A percentile compares a stretch with the other conserved stretches of the same genome.
Evolutionary conservation across 345 rosid genomes (phyloP).

Genomic region (Litchi chinensis): DNA sequence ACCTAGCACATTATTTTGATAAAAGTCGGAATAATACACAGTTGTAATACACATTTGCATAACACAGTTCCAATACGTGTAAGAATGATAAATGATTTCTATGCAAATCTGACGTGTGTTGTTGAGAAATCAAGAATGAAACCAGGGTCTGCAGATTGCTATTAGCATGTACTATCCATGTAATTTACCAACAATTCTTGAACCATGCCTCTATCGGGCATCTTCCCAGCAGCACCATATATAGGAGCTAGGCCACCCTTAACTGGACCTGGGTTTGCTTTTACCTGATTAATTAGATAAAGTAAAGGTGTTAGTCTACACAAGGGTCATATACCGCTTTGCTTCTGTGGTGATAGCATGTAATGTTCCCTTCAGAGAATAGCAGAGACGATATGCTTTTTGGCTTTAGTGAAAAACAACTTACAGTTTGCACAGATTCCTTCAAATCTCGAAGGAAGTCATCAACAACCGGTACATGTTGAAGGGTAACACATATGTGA

Average conservation of each 20-base stretch:
- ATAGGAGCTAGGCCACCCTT: constrained; percentile 87
- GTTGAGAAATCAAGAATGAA: constrained; percentile 11
- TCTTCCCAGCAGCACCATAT: constrained; percentile 92
- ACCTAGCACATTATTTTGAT: background rate
- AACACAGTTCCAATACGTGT: background rate
- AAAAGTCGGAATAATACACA: background rate
- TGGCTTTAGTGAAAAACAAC: constrained; percentile 27
- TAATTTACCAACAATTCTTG: constrained; percentile 71
- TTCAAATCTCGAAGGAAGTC: constrained; percentile 67
- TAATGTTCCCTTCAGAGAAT: background rate
- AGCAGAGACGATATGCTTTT: background rate
- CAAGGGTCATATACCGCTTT: background rate
- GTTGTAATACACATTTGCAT: too few relatives aligned
- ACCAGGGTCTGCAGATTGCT: background rate
- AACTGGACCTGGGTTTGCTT: constrained; percentile 80
- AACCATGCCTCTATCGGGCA: constrained; percentile 89
- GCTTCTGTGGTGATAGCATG: background rate
- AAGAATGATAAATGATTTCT: background rate
- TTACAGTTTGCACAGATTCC: constrained; percentile 77
- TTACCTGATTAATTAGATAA: constrained; percentile 50
- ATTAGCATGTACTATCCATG: constrained; percentile 83
- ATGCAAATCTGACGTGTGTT: background rate
- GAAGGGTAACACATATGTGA: constrained; percentile 87
- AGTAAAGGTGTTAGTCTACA: background rate
- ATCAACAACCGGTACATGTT: constrained; percentile 65